A percentile compares a stretch with the other conserved stretches of the same genome.
phyloP scores from a whole-genome alignment of 2,329 filamentous ascomycete species.

The Aureobasidium vineae region DNA sequence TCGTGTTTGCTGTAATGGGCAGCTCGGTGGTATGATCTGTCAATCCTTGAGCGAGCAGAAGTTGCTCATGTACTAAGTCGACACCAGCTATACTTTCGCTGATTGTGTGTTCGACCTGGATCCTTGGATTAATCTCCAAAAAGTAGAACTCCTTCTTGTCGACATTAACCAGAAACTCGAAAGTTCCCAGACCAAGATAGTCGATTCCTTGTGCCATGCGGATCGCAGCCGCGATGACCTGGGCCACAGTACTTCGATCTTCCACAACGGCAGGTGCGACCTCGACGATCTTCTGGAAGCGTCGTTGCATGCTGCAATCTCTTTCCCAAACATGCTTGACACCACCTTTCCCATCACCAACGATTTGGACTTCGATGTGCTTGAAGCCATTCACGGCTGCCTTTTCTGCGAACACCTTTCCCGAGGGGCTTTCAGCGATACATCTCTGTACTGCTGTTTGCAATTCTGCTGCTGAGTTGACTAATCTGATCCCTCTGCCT shows the following conservation, averaged over 20 bases:
- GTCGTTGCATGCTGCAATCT: slow-evolving; percentile 60
- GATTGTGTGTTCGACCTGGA: slow-evolving; percentile 63
- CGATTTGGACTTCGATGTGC: slow-evolving; percentile 61
- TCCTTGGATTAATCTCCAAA: slow-evolving; percentile 59
- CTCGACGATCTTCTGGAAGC: slow-evolving; percentile 63
- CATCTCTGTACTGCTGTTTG: slow-evolving; percentile 50
- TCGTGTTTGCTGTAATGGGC: neutral
- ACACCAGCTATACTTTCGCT: slow-evolving; percentile 56
- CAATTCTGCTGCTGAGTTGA: slow-evolving; percentile 46
- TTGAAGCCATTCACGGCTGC: slow-evolving; percentile 61
- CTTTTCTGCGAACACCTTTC: slow-evolving; percentile 59
- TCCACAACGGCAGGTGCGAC: slow-evolving; percentile 54
- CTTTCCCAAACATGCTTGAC: slow-evolving; percentile 59
- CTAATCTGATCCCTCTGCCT: slow-evolving; percentile 59
- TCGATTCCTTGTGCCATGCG: slow-evolving; percentile 50
- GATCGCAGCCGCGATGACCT: slow-evolving; percentile 55
- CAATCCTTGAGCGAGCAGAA: slow-evolving; percentile 55
- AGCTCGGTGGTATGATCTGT: neutral
- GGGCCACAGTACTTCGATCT: slow-evolving; percentile 49
- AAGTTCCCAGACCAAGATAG: slow-evolving; percentile 61
- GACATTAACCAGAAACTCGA: slow-evolving; percentile 61
- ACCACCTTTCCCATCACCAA: slow-evolving; percentile 55
- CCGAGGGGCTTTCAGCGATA: slow-evolving; percentile 58
- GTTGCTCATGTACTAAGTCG: slow-evolving; percentile 57
- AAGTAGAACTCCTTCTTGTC: slow-evolving; percentile 54